Base-by-base conservation (phyloP, 139 green algal species). In the Chlorella sp. region DNA sequence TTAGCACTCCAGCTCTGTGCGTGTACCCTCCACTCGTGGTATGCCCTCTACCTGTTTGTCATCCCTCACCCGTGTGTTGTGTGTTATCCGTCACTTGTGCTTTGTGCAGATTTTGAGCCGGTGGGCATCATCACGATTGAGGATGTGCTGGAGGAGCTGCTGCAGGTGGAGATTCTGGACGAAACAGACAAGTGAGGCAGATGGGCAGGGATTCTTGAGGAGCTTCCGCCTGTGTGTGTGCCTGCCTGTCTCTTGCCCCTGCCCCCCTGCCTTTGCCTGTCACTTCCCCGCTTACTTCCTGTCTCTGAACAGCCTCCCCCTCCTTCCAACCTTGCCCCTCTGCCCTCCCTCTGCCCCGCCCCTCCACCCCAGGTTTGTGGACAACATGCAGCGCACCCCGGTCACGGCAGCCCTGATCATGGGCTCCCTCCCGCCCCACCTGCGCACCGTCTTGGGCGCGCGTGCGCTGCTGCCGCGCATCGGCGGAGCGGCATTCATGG, bases 41-140 rank as follows among this genome's bases (percentile, higher is more conserved):
- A n/a, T n/a, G 64, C 64, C 64, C 64, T 73, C 64, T 14, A 73
- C 24, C 75, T 53, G 75, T n/a, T n/a, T n/a, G n/a, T n/a, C n/a
- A n/a, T n/a, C n/a, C n/a, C n/a, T n/a, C n/a, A n/a, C n/a, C 24
- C 14, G 75, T 16, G 30, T 37, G 1, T 40, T 81, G 75, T 81
- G 75, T 37, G 36, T 21, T n/a, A n/a, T n/a, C n/a, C n/a, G n/a
- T n/a, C n/a, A 64, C 57, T 19, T 60, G 14, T n/a, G 36, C 36
- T 16, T 26, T 5, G 12, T 64, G 53, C 57, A 76, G 91, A 93
- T 32, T 61, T 92, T 64, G 90, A 94, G 83, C 88, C 93, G 11
- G 79, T 96, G 26, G 94, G 94, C 30, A 94, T 96, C 64, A 94
- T 96, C 86, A 96, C 94, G 16, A 94, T 96, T 24, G 94, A 96